phyloP scores from a whole-genome alignment of 306 rosid genomes.

The Hylodesmum podocarpum region DNA sequence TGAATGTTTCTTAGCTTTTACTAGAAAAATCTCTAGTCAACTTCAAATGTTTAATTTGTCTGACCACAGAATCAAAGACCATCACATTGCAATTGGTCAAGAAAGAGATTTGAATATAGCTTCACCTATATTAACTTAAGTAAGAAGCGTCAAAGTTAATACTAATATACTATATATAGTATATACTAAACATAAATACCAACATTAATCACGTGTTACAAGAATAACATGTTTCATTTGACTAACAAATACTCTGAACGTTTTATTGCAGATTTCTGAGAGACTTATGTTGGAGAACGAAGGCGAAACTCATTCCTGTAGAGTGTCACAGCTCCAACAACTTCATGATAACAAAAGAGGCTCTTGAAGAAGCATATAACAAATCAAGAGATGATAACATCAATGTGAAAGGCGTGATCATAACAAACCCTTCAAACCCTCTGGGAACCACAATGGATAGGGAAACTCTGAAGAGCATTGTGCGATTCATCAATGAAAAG shows the following conservation, averaged over 20 bases:
- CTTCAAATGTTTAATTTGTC: neutral
- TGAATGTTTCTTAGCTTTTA: constrained; percentile 2
- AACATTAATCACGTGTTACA: neutral
- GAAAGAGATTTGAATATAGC: neutral
- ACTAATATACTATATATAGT: too few species aligned
- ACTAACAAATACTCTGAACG: neutral
- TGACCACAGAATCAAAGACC: neutral
- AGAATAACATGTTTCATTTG: neutral
- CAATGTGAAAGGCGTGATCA: constrained; percentile 70
- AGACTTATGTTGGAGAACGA: constrained; percentile 81
- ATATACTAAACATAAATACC: neutral
- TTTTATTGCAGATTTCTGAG: constrained; percentile 58
- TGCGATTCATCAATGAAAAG: constrained; percentile 60
- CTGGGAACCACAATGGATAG: constrained; percentile 63
- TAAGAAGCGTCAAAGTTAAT: constrained; percentile 11
- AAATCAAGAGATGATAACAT: constrained; percentile 53
- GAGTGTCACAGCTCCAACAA: constrained; percentile 70
- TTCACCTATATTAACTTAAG: neutral
- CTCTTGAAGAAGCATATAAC: constrained; percentile 65
- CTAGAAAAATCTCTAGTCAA: constrained; percentile 29
- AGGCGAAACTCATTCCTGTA: constrained; percentile 63
- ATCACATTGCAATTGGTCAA: constrained; percentile 3
- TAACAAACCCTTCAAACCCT: constrained; percentile 93
- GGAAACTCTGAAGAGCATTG: constrained; percentile 60
- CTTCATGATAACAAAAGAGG: constrained; percentile 61